Conservation (phyloP, 225 moss, liverwort and hornwort species). For the Polytrichum commune region DNA sequence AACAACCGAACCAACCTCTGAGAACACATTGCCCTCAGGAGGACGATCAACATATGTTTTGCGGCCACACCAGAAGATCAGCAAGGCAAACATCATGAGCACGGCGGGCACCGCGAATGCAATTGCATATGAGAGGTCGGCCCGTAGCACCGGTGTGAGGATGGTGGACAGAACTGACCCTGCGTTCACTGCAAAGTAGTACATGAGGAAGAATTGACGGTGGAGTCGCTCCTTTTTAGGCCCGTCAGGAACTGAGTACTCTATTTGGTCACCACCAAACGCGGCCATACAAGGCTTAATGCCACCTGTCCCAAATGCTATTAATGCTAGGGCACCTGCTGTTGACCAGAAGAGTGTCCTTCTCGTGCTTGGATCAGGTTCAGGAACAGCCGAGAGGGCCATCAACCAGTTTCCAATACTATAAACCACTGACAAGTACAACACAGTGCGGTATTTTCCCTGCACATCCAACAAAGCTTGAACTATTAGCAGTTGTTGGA, state of each 20-base stretch:
- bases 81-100: constrained; percentile 76
- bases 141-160: constrained; percentile 66
- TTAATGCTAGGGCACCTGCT: constrained; percentile 57
- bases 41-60: constrained; percentile 59
- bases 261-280: constrained; percentile 95
- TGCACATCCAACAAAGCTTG: constrained; percentile 17
- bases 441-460: constrained; percentile 91
- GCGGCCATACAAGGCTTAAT: constrained; percentile 94
- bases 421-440: constrained; percentile 79
- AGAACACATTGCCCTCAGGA: constrained; percentile 82
- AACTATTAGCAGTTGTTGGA: too few relatives aligned
- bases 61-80: constrained; percentile 76
- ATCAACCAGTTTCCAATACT: constrained; percentile 81
- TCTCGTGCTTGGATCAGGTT: constrained; percentile 40
- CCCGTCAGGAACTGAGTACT: constrained; percentile 65
- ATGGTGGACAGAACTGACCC: constrained; percentile 89
- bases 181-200: constrained; percentile 77
- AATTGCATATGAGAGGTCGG: constrained; percentile 60
- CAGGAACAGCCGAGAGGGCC: constrained; percentile 61
- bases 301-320: constrained; percentile 85
- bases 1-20: constrained; percentile 58
- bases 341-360: constrained; percentile 63
- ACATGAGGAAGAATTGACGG: constrained; percentile 86
- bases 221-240: constrained; percentile 65
- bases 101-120: constrained; percentile 86